Conservation (phyloP, 1,284 basidiomycete species). For the Schizophyllum amplum region DNA sequence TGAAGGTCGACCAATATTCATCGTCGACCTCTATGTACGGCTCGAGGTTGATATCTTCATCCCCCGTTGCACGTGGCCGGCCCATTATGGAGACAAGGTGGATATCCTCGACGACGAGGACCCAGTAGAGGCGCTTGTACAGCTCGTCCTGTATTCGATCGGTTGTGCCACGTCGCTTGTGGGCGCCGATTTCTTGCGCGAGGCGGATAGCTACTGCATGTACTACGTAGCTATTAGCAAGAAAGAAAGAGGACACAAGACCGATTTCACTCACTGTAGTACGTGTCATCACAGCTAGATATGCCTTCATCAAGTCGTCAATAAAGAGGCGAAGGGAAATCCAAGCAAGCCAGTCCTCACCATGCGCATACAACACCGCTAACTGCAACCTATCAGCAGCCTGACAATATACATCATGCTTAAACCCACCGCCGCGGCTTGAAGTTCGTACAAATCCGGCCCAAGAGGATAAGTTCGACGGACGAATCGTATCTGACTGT, state of each 20-base stretch:
- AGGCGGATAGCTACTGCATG: neutral
- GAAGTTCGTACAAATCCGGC: neutral
- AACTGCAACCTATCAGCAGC: too few species aligned
- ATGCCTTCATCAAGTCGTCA: neutral
- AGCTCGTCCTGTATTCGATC: neutral
- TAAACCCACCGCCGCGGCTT: neutral
- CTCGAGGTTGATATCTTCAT: neutral
- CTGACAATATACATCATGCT: too few species aligned
- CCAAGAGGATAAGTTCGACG: neutral
- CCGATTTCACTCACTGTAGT: neutral
- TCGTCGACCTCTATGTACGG: slow-evolving; percentile 41
- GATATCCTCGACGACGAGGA: slow-evolving; percentile 22
- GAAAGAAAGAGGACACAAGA: neutral
- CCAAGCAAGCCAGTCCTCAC: neutral
- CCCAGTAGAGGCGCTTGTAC: slow-evolving; percentile 7
- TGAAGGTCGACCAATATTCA: slow-evolving; percentile 34
- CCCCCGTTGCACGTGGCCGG: slow-evolving; percentile 30
- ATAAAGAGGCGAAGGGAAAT: neutral
- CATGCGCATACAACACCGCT: neutral
- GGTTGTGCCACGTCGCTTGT: neutral
- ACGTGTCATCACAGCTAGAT: neutral
- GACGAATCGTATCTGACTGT: neutral
- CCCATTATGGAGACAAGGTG: slow-evolving; percentile 37
- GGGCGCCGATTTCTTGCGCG: neutral
- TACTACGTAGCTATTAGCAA: neutral